Evolutionary conservation across 371 early-diverging fungal genomes (phyloP), one percentile per base, ranked within the genome.

Genomic region (Mortierella polycephala): DNA sequence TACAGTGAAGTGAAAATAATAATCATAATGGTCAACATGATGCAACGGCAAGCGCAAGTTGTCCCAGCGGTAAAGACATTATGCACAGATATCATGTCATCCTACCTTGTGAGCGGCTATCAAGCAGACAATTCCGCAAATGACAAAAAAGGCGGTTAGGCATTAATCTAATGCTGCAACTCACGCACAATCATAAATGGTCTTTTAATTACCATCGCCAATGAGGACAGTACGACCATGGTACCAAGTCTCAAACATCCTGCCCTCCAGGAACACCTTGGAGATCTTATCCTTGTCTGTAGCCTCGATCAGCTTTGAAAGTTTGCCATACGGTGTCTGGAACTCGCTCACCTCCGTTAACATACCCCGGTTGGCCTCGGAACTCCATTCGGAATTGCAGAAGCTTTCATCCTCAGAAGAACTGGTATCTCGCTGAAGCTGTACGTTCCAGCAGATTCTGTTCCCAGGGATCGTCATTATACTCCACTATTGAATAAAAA

Each of bases 201-300:
- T 4, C 30, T 30, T 30, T 30, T 30, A 30, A 30, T 30, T 61
- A 60, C 65, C 74, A 56, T 74, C 74, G 40, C 74, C 74, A 10
- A 74, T 46, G 9, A 69, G 57, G 12, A 74, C 74, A 0, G 57
- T 64, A 6, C 74, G 54, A 0, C 52, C 57, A 59, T 61, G 41
- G 40, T 62, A 46, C 75, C 75, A 75, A 13, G 75, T 75, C 45
- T 66, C 65, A 53, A 54, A 75, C 11, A 70, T 2, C 50, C 52
- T 70, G 6, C 70, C 75, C 13, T 70, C 75, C 16, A 70, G 14
- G 37, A 52, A 62, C 12, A 75, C 71, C 18, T 60, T 61, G 12
- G 55, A 47, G 16, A 74, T 64, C 18, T 41, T 23, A 1, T 69
- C 64, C 21, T 52, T 41, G 14, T 69, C 69, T 6, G 75, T 74